These are phyloP conservation scores for Entelexis sorbosivorans DNA, from an alignment of 1,139 yeast species.

Conservation along the genomic window DNA sequence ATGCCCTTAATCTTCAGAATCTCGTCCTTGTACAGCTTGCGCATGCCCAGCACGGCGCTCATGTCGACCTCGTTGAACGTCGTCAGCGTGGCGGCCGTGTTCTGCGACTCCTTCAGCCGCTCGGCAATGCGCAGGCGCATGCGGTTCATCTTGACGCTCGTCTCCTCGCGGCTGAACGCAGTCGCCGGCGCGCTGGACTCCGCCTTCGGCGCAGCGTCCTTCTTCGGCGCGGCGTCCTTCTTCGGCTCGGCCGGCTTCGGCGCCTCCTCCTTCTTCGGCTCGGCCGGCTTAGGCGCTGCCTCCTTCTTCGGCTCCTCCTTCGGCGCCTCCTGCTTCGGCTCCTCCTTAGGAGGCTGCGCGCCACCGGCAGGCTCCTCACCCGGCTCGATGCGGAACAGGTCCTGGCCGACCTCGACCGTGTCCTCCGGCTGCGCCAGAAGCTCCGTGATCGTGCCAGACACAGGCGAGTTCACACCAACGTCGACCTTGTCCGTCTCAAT, in stretches of 20 bases:
- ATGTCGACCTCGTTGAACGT: conserved; percentile 98
- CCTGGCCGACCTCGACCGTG: conserved; percentile 95
- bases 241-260: conserved; percentile 24
- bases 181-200: conserved; percentile 30
- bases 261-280: conserved; percentile 24
- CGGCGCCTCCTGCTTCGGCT: conserved; percentile 26
- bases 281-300: conserved; percentile 25
- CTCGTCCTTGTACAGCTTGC: conserved; percentile 95
- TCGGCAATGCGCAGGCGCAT: conserved; percentile 99
- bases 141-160: conserved; percentile 96
- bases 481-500: conserved; percentile 98
- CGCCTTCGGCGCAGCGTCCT: conserved; percentile 9
- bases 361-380: conserved; percentile 75
- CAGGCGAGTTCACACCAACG: conserved; percentile 91
- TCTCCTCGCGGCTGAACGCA: conserved; percentile 60
- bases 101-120: conserved; percentile 97
- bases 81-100: conserved; percentile 95
- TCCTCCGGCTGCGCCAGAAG: conserved; percentile 76
- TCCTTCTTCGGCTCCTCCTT: conserved; percentile 24
- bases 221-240: conserved; percentile 16
- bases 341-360: conserved; percentile 31
- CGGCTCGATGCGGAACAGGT: conserved; percentile 76
- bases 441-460: conserved; percentile 81
- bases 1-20: conserved; percentile 85
- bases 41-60: conserved; percentile 85